Percentiles rank a stretch among this genome's conserved stretches.
Evolutionary conservation across 2,329 filamentous ascomycete genomes (phyloP).

Genomic region (Penicillium sp.): DNA sequence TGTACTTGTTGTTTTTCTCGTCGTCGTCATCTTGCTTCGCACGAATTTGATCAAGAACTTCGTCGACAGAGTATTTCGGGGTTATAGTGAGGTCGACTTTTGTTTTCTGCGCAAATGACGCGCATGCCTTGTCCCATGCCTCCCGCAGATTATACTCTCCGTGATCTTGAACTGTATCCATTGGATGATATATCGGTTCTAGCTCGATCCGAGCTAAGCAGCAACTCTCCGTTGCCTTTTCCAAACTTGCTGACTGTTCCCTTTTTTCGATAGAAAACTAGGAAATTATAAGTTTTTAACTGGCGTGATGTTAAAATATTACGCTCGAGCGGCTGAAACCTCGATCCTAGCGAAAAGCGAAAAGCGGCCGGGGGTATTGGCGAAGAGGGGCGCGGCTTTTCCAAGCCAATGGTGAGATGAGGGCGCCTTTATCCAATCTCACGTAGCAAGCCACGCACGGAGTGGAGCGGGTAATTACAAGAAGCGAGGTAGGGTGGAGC

Average conservation of each 20-base stretch:
- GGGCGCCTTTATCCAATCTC: too few relatives aligned
- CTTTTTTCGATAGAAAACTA: background rate
- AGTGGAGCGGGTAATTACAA: too few relatives aligned
- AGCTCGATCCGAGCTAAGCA: background rate
- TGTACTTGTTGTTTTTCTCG: slow-evolving; percentile 21
- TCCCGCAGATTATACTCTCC: slow-evolving; percentile 17
- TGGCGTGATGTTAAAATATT: background rate
- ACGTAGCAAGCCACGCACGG: too few relatives aligned
- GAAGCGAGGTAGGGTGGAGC: too few relatives aligned
- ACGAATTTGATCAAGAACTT: slow-evolving; percentile 22
- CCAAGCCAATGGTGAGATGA: background rate
- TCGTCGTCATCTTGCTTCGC: slow-evolving; percentile 21
- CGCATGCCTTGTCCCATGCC: slow-evolving; percentile 15
- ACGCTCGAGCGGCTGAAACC: background rate
- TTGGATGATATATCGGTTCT: background rate
- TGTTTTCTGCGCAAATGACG: slow-evolving; percentile 14
- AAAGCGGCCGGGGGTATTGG: background rate
- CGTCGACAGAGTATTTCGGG: slow-evolving; percentile 16
- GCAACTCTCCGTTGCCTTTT: background rate
- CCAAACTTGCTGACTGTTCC: background rate
- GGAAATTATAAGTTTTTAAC: background rate
- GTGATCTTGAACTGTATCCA: background rate
- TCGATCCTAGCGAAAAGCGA: background rate
- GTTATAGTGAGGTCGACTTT: slow-evolving; percentile 18
- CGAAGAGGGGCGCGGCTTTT: background rate